Evolutionary conservation across 2,329 filamentous ascomycete species (phyloP), one percentile per base, ranked within the genome.

Genomic region (Botryotinia calthae): DNA sequence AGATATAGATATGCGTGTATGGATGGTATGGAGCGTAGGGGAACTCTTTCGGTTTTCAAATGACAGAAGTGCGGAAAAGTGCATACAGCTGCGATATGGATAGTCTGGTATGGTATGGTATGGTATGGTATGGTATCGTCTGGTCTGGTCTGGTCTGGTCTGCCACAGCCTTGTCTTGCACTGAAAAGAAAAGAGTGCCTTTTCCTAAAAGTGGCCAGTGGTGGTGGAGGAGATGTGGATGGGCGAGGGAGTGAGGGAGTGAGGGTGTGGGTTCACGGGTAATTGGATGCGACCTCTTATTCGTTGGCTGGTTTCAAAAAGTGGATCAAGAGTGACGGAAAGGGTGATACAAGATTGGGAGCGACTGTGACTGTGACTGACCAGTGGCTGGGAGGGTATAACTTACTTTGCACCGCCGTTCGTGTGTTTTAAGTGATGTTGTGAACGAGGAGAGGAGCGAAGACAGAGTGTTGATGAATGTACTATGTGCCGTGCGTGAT

Each of bases 291-390:
- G 62, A 22, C 22, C 12, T 62, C 31, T n/a, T 18, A 62, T 7
- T 44, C 59, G 59, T 28, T 20, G 25, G 59, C 31, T 9, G 37
- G 59, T 42, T 28, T 51, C 18, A 51, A 48, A 31, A 66, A 66
- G 46, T 65, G 63, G 44, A 37, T 66, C 48, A 22, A 51, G 44
- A 16, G 63, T 66, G 63, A 65, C 63, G 63, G 28, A 65, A 48
- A 44, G 40, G 46, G 63, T 66, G 44, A 18, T 66, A 51, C 44
- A 51, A 51, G 48, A 51, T 51, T 66, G 22, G 63, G n/a, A 51
- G 44, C 5, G 20, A 25, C 18, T n/a, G 42, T 62, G 12, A 42
- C 22, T 42, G 59, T 25, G 37, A 42, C 8, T 37, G 37, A 12
- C 25, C 48, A 14, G 48, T 51, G 48, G 48, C 48, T 51, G 48